Base-by-base conservation (phyloP, 148 eudicot genomes). In the Linanthus parryae region DNA sequence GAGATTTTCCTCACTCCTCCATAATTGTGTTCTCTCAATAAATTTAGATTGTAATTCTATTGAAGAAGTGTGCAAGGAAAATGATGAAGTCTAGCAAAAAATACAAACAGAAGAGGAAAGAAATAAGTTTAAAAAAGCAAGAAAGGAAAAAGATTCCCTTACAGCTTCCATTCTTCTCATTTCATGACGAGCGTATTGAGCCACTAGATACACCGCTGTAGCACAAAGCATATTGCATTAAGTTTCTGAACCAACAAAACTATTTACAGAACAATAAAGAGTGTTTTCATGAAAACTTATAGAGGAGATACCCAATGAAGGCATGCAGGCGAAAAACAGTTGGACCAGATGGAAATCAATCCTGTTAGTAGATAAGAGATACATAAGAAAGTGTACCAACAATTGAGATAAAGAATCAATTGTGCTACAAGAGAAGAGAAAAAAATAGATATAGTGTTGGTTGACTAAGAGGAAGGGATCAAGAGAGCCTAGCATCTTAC, bases 141-240 rank as follows among this genome's bases (percentile, higher is more conserved):
- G 48, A 25, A 20, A 56, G 19, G 29, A 40, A 29, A 2, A 8
- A 48, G 22, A 22, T 30, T 25, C 41, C 37, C 56, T 67, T 84
- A 87, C 95, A 75, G 84, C 95, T 31, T 86, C 95, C 90, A 86
- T 81, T 64, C 58, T 77, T 72, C 64, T 76, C 65, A 83, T 86
- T 50, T 86, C 89, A 39, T 67, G 55, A 64, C 85, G 87, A 60
- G 95, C 78, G 77, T 86, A 91, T 45, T 68, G 72, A 63, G 95
- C 98, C 54, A 87, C 87, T 64, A 91, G 58, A 81, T 77, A 87
- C 14, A 91, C 95, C 68, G 95, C 98, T 91, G 98, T 61, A 37
- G 58, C 65, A 79, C 40, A 65, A n/a, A 46, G 46, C 15, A 51
- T 27, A 35, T 30, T 48, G 21, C 19, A 42, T 68, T 48, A 76